Conservation (phyloP, 2,329 filamentous ascomycete genomes). For the Fusarium nodosum region DNA sequence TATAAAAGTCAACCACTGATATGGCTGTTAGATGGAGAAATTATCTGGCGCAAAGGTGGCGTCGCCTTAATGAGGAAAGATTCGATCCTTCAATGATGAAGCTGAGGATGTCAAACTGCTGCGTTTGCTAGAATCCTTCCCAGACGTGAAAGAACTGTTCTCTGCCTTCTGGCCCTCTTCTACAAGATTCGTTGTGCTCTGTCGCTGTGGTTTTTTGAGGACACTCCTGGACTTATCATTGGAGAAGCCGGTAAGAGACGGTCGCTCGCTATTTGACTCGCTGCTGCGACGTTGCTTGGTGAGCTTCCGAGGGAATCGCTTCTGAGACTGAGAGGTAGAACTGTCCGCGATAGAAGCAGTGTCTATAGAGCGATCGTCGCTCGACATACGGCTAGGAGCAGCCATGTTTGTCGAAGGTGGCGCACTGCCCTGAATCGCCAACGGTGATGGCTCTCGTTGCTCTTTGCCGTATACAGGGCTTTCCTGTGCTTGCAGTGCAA, state of each 20-base stretch:
- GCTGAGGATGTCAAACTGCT: slow-evolving; percentile 46
- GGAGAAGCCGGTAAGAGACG: slow-evolving; percentile 21
- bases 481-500: slow-evolving; percentile 45
- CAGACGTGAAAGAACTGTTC: slow-evolving; percentile 39
- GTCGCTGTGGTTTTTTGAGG: slow-evolving; percentile 57
- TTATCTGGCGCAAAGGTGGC: background rate
- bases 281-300: slow-evolving; percentile 58
- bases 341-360: slow-evolving; percentile 46
- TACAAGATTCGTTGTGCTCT: slow-evolving; percentile 46
- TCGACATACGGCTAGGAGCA: slow-evolving; percentile 52
- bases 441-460: slow-evolving; percentile 33
- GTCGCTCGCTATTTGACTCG: slow-evolving; percentile 53
- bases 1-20: background rate
- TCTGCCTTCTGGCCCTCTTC: slow-evolving; percentile 48
- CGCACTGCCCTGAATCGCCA: slow-evolving; percentile 46
- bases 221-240: slow-evolving; percentile 50
- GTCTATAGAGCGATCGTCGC: slow-evolving; percentile 53
- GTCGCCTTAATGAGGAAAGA: slow-evolving; percentile 42
- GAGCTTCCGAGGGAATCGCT: slow-evolving; percentile 58
- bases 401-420: slow-evolving; percentile 40
- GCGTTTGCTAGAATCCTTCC: slow-evolving; percentile 45
- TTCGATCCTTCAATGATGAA: slow-evolving; percentile 47
- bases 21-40: background rate
- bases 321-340: slow-evolving; percentile 47
- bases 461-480: slow-evolving; percentile 47